Percentiles rank a stretch among this genome's conserved stretches.
Evolutionary conservation across 768 basidiomycete species (phyloP).

Genomic region (Imleria badia): DNA sequence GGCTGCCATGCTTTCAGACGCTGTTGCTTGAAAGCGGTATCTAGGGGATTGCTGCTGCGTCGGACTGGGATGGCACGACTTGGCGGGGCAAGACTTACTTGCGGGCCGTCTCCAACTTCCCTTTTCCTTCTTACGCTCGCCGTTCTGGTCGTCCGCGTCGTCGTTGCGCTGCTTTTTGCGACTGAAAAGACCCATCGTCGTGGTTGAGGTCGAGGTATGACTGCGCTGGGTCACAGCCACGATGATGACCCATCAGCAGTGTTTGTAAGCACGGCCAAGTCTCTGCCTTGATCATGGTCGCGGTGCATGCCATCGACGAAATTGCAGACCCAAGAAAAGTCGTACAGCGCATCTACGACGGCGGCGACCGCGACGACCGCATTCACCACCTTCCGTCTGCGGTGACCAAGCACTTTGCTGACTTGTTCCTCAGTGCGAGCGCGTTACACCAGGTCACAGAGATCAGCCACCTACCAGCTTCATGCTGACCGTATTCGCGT

Average conservation of each 20-base stretch:
- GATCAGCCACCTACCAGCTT: slow-evolving; percentile 3
- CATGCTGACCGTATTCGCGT: slow-evolving; percentile 2
- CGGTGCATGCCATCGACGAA: slow-evolving; percentile 47
- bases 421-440: slow-evolving; percentile 38
- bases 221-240: slow-evolving; percentile 13
- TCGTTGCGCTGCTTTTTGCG: slow-evolving; percentile 44
- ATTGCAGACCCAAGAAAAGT: slow-evolving; percentile 48
- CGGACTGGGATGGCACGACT: slow-evolving; percentile 5
- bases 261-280: slow-evolving; percentile 12
- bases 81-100: slow-evolving; percentile 49
- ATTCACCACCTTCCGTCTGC: slow-evolving; percentile 35
- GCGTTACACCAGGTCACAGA: slow-evolving; percentile 21
- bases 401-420: slow-evolving; percentile 49
- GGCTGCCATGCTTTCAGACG: slow-evolving; percentile 99
- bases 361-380: slow-evolving; percentile 7
- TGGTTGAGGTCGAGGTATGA: slow-evolving; percentile 10
- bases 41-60: slow-evolving; percentile 40
- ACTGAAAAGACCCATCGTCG: slow-evolving; percentile 57
- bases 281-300: slow-evolving; percentile 46
- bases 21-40: slow-evolving; percentile 99
- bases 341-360: slow-evolving; percentile 49
- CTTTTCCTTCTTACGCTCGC: slow-evolving; percentile 75
- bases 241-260: background rate
- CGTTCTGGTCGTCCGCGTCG: slow-evolving; percentile 39
- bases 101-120: slow-evolving; percentile 80